A percentile compares a stretch with the other conserved stretches of the same genome.
These are phyloP conservation scores for Yamagishiella unicocca DNA, from an alignment of 139 green algal species.

Conservation along the genomic window DNA sequence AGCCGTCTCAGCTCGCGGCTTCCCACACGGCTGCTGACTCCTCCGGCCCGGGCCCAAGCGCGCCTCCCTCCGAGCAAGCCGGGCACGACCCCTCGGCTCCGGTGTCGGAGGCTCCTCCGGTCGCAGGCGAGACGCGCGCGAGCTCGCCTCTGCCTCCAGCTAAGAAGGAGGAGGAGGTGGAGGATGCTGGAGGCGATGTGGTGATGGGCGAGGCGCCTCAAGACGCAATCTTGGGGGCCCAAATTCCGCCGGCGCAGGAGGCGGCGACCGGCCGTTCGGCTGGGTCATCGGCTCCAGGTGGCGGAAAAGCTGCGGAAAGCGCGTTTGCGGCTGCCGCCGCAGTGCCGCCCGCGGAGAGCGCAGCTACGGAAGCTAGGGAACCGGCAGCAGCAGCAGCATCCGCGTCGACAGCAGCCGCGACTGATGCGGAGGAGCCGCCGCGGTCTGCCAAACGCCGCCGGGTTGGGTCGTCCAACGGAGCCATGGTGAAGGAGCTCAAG, in stretches of 20 bases:
- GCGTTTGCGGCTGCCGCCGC: no score
- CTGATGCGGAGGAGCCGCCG: not conserved
- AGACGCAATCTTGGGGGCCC: no score
- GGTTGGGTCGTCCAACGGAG: not conserved
- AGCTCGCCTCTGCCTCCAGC: slow-evolving; percentile 1
- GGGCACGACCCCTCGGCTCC: not conserved
- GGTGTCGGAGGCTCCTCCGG: not conserved
- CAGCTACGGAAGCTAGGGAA: not conserved
- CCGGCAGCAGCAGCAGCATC: not conserved
- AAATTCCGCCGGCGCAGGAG: no score
- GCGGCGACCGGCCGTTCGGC: no score
- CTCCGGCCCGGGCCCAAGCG: not conserved
- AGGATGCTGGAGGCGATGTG: not conserved
- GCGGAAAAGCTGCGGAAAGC: no score
- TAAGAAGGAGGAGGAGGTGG: not conserved
- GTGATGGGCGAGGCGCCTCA: no score
- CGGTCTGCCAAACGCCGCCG: slow-evolving; percentile 11
- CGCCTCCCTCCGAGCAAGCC: not conserved
- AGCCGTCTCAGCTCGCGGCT: not conserved
- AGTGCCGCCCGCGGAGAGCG: not conserved
- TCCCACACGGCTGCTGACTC: not conserved
- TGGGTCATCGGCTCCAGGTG: no score
- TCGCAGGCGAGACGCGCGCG: not conserved
- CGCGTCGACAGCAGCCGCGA: not conserved
- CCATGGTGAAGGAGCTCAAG: slow-evolving; percentile 36